Conservation (phyloP, 768 basidiomycete species). For the Suillus clintonianus region DNA sequence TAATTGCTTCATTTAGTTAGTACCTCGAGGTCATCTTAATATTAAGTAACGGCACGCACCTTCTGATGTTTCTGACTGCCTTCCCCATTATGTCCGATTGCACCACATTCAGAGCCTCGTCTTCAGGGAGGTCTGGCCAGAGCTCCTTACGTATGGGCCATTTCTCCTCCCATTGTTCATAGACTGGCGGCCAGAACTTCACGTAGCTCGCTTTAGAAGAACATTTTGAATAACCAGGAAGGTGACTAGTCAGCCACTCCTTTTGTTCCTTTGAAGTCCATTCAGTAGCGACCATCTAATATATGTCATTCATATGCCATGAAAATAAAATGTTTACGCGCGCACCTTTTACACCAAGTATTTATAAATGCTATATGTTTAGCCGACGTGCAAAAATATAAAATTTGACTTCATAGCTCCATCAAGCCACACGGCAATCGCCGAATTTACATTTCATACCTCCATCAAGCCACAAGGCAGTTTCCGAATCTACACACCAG, state of each 20-base stretch:
- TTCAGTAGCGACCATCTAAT: not conserved
- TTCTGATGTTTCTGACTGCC: not conserved
- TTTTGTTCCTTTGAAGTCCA: not conserved
- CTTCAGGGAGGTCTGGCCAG: not conserved
- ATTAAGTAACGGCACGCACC: not conserved
- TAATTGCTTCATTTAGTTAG: not conserved
- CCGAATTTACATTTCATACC: too few species aligned
- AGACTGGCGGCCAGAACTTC: not conserved
- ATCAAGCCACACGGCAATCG: too few species aligned
- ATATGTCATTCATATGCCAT: not conserved
- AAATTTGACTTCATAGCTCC: not conserved
- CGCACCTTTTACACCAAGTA: too few species aligned
- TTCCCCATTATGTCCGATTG: not conserved
- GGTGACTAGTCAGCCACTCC: not conserved
- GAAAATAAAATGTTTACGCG: too few species aligned
- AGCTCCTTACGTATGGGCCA: not conserved
- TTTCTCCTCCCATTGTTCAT: conserved; percentile 2
- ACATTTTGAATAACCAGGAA: not conserved
- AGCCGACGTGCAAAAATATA: not conserved
- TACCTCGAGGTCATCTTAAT: not conserved
- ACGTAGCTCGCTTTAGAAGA: not conserved
- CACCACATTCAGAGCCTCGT: not conserved
- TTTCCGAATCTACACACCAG: too few species aligned
- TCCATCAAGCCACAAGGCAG: not conserved
- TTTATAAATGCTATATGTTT: not conserved